Conservation (phyloP, 306 rosid genomes). For the Prunus salicina region DNA sequence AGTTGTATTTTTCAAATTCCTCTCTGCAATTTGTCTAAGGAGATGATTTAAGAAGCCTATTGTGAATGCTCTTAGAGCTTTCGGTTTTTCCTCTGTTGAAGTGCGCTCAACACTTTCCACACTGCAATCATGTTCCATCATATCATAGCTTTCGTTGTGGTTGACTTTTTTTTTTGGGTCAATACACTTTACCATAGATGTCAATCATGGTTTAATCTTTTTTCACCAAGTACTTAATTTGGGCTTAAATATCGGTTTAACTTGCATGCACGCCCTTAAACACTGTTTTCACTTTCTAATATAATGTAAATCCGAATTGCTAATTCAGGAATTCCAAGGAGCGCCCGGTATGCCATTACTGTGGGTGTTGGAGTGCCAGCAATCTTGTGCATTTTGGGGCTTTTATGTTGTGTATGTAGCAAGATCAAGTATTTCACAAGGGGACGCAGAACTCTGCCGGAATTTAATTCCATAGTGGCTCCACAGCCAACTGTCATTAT, state of each 20-base stretch:
- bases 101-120: constrained; percentile 8
- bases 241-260: no score
- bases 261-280: no score
- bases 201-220: no score
- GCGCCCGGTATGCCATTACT: constrained; percentile 44
- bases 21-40: accelerated
- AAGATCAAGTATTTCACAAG: constrained; percentile 20
- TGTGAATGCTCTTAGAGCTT: no score
- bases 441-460: constrained; percentile 21
- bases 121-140: neutral
- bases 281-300: neutral
- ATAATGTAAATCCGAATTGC: neutral
- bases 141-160: neutral
- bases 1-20: no score
- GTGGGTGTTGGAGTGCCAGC: constrained; percentile 48
- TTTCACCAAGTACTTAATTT: no score
- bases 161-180: neutral
- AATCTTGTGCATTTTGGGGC: constrained; percentile 36
- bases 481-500: constrained; percentile 16
- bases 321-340: constrained; percentile 47
- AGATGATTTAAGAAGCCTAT: no score
- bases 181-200: no score
- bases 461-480: constrained; percentile 35
- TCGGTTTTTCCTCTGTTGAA: neutral
- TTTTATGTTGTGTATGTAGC: constrained; percentile 34